Conservation (phyloP, 2,329 filamentous ascomycete genomes). For the Phialophora macrospora region DNA sequence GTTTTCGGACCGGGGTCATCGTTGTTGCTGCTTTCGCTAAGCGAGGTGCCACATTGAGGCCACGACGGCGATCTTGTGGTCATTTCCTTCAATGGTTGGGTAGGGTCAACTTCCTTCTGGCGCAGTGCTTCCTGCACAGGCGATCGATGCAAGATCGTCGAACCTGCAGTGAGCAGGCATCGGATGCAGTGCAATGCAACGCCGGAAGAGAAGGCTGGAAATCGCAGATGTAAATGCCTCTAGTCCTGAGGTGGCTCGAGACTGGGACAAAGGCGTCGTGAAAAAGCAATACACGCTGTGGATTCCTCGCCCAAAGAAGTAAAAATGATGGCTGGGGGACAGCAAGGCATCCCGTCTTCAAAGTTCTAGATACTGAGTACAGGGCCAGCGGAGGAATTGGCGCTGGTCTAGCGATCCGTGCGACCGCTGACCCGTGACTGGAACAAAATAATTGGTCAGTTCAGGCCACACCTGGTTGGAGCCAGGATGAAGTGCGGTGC, state of each 20-base stretch:
- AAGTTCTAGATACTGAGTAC: slow-evolving; percentile 16
- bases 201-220: slow-evolving; percentile 27
- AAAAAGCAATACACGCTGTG: slow-evolving; percentile 1
- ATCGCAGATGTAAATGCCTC: slow-evolving; percentile 17
- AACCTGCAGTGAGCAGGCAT: slow-evolving; percentile 29
- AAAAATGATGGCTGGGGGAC: slow-evolving; percentile 22
- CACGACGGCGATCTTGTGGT: slow-evolving; percentile 1
- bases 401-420: slow-evolving; percentile 27
- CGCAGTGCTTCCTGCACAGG: slow-evolving; percentile 28
- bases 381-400: slow-evolving; percentile 16
- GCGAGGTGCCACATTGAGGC: slow-evolving; percentile 18
- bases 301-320: slow-evolving; percentile 9
- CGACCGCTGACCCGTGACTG: slow-evolving; percentile 19
- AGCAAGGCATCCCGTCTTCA: slow-evolving; percentile 18
- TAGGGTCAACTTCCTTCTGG: background rate
- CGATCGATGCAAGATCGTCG: slow-evolving; percentile 36
- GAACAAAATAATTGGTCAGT: slow-evolving; percentile 27
- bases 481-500: slow-evolving; percentile 14
- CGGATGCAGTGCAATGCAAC: slow-evolving; percentile 31
- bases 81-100: slow-evolving; percentile 16
- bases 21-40: slow-evolving; percentile 12
- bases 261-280: background rate
- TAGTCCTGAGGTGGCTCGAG: slow-evolving; percentile 2
- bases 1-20: slow-evolving; percentile 21
- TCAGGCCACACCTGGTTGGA: slow-evolving; percentile 19